Evolutionary conservation across 192 early-diverging fungal species (phyloP), one percentile per base, ranked within the genome.

Genomic region (Pilaira anomala): DNA sequence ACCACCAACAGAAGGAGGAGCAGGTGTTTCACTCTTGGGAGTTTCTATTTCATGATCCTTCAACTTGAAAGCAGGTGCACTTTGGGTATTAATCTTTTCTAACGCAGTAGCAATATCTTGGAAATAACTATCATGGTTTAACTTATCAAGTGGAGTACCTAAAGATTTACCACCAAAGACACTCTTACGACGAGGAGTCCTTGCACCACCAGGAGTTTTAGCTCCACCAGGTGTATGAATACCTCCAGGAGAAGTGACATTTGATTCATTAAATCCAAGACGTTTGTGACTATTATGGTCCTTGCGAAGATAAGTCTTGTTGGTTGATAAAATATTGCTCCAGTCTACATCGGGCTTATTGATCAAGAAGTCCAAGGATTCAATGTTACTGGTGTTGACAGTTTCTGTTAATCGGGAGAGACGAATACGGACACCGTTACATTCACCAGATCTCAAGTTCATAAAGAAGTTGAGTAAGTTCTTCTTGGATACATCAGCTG

Each of bases 401-500:
- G 91, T 83, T 66, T 94, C 92, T 14, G 76, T 69, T 40, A 94
- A 62, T 16, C 89, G 78, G n/a, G 86, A 89, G 16, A 90, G 69
- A 14, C 92, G 88, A 16, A 92, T 86, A 24, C 90, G 85, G 0
- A 88, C 84, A 53, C 82, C 83, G 25, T 82, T 83, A 50, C 79
- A 84, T 12, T 79, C 69, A 16, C 92, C 92, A 18, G 67, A 76
- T 21, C 88, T 82, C 44, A 94, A 69, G 44, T 82, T 85, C 87
- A 91, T 94, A 78, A 94, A 89, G 69, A 91, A 91, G 68, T 91
- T 91, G 24, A 94, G 67, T 8, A 94, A 76, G 54, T 90, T 92
- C 45, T 83, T 83, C 44, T 71, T 72, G 30, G 76, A 76, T 25
- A 73, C 65, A 12, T 75, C 63, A 2, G 61, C 30, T 18, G 16